Evolutionary conservation across 2,329 filamentous ascomycete species (phyloP).

Genomic region (Monosporascus ibericus): DNA sequence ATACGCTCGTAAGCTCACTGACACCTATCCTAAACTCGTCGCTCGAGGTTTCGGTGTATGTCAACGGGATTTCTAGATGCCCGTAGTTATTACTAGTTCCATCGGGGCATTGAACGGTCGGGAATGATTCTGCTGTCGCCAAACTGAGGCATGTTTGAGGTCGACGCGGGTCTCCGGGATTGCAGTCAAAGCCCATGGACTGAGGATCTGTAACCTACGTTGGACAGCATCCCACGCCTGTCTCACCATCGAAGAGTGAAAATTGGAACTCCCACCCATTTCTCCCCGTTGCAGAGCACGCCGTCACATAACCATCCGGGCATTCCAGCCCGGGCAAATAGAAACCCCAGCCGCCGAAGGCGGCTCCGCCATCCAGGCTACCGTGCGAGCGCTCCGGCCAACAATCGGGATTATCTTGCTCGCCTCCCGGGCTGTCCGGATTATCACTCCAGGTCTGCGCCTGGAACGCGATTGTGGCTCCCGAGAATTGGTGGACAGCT

Average conservation of each 20-base stretch:
- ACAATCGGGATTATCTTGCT: conserved; percentile 22
- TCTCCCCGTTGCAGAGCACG: conserved; percentile 22
- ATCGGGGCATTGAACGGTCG: conserved; percentile 1
- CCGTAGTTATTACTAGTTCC: conserved; percentile 2
- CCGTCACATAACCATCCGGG: conserved; percentile 24
- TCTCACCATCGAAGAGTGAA: conserved; percentile 19
- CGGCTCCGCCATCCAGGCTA: conserved; percentile 5
- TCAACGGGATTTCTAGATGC: conserved; percentile 1
- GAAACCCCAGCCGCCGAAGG: conserved; percentile 27
- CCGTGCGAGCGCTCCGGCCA: conserved; percentile 20
- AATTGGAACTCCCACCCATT: conserved; percentile 22
- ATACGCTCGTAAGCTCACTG: conserved; percentile 2
- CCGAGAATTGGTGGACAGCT: conserved; percentile 12
- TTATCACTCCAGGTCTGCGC: conserved; percentile 17
- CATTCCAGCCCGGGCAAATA: conserved; percentile 29
- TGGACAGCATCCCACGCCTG: conserved; percentile 28
- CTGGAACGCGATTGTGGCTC: conserved; percentile 17
- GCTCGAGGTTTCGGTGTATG: conserved; percentile 2
- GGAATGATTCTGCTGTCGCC: conserved; percentile 2
- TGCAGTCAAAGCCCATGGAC: conserved; percentile 3
- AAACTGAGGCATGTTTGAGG: conserved; percentile 5
- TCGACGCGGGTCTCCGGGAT: conserved; percentile 4
- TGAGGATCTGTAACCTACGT: conserved; percentile 13
- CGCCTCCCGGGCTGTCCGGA: conserved; percentile 2
- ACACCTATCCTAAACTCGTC: background rate